Evolutionary conservation across 2,329 filamentous ascomycete genomes (phyloP).

Genomic region (Lecanoromycetidae sp.): DNA sequence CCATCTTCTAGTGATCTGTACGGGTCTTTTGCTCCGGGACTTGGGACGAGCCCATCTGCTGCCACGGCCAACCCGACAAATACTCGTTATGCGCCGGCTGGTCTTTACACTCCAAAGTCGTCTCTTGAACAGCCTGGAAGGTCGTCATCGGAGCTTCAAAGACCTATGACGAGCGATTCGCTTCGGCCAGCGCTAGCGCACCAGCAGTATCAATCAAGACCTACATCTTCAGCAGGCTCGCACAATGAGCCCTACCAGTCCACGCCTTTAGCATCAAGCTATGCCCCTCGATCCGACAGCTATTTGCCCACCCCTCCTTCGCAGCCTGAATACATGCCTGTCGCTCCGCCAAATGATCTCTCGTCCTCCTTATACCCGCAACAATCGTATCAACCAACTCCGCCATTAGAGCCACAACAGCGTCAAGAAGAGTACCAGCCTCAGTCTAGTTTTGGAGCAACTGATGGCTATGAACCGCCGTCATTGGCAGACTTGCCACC

Average conservation of each 20-base stretch:
- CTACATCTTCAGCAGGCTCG: conserved; percentile 8
- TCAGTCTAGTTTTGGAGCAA: conserved; percentile 16
- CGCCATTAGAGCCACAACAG: conserved; percentile 14
- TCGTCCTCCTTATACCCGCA: conserved; percentile 13
- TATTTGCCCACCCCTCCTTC: conserved; percentile 24
- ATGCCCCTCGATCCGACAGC: conserved; percentile 2
- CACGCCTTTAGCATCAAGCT: conserved; percentile 4
- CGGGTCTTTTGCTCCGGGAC: conserved; percentile 39
- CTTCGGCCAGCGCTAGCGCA: conserved; percentile 25
- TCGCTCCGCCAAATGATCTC: conserved; percentile 5
- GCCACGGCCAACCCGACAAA: conserved; percentile 22
- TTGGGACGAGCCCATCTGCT: conserved; percentile 26
- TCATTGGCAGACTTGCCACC: conserved; percentile 12
- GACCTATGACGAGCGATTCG: conserved; percentile 22
- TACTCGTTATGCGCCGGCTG: conserved; percentile 33
- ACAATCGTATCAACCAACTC: conserved; percentile 20
- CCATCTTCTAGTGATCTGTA: conserved; percentile 69
- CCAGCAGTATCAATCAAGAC: conserved; percentile 24
- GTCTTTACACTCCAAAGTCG: conserved; percentile 28
- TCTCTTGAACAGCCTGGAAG: conserved; percentile 41
- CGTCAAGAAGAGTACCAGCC: conserved; percentile 4
- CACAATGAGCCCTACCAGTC: conserved; percentile 5
- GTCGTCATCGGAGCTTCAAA: conserved; percentile 38
- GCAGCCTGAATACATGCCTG: conserved; percentile 25
- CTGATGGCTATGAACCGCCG: conserved; percentile 28